Evolutionary conservation across 2,329 filamentous ascomycete genomes (phyloP).

Genomic region (Ophiognomonia clavigignenti-juglandacearum): DNA sequence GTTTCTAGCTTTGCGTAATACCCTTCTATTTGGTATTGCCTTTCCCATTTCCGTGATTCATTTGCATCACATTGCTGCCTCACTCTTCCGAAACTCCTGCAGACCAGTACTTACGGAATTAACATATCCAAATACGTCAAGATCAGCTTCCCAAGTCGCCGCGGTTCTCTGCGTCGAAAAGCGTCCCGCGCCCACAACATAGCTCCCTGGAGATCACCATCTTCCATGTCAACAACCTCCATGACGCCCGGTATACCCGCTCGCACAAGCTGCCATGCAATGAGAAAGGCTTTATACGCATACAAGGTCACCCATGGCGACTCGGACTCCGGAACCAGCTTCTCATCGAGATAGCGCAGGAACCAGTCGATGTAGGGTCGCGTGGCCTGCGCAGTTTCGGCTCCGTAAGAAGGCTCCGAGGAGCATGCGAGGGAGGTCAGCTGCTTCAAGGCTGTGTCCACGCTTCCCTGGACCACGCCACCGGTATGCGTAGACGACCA

Average conservation of each 20-base stretch:
- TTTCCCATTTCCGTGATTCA: too few species aligned
- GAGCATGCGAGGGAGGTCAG: conserved; percentile 26
- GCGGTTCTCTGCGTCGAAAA: conserved; percentile 25
- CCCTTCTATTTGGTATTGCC: too few species aligned
- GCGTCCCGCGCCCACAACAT: conserved; percentile 27
- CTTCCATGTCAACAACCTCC: conserved; percentile 25
- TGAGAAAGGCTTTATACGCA: conserved; percentile 35
- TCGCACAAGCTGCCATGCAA: conserved; percentile 33
- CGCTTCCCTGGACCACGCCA: conserved; percentile 31
- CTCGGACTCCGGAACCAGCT: conserved; percentile 22
- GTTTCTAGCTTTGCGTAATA: too few species aligned
- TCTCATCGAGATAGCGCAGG: conserved; percentile 28
- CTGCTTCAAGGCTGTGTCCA: conserved; percentile 30
- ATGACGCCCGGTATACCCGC: conserved; percentile 28
- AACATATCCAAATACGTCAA: conserved; percentile 25
- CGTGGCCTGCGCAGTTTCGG: conserved; percentile 24
- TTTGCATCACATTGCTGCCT: too few species aligned
- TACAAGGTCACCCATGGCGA: conserved; percentile 35
- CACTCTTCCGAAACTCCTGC: too few species aligned
- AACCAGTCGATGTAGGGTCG: conserved; percentile 35
- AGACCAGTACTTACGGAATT: neutral
- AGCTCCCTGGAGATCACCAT: conserved; percentile 26
- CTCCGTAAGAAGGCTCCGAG: conserved; percentile 27
- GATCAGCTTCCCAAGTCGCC: conserved; percentile 28
- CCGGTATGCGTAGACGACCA: conserved; percentile 36